These are phyloP conservation scores for Jamesozyma rosinii DNA, from an alignment of 805 yeast species.

Conservation along the genomic window DNA sequence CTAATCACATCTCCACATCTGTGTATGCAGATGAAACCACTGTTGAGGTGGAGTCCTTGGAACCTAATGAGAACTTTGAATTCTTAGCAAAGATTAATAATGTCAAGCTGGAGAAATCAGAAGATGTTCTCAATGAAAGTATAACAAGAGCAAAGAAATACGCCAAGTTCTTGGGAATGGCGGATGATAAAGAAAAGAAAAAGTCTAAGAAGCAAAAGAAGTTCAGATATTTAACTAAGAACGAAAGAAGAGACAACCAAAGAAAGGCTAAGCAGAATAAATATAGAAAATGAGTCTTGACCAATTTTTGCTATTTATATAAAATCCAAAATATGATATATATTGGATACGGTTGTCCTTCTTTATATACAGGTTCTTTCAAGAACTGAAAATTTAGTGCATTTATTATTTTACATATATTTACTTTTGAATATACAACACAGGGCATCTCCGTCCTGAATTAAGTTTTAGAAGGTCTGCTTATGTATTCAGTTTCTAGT, in stretches of 20 bases:
- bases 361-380: neutral
- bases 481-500: conserved; percentile 62
- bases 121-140: conserved; percentile 62
- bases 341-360: no score
- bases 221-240: conserved; percentile 77
- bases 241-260: conserved; percentile 59
- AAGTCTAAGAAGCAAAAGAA: conserved; percentile 46
- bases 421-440: neutral
- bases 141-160: conserved; percentile 74
- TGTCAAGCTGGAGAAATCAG: conserved; percentile 62
- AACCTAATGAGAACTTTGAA: conserved; percentile 45
- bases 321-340: neutral
- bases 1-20: conserved; percentile 13
- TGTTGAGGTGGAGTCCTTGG: conserved; percentile 42
- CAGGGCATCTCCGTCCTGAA: no score
- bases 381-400: no score
- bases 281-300: conserved; percentile 21
- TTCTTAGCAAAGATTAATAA: conserved; percentile 53
- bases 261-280: conserved; percentile 36
- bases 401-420: no score
- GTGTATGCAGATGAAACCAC: conserved; percentile 33
- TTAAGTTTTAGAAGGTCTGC: conserved; percentile 3
- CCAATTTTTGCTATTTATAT: neutral
- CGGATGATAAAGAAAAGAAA: conserved; percentile 30
- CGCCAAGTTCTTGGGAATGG: conserved; percentile 56